Conservation (phyloP, 1,284 basidiomycete species). For the Sphaerobolus stellatus region DNA sequence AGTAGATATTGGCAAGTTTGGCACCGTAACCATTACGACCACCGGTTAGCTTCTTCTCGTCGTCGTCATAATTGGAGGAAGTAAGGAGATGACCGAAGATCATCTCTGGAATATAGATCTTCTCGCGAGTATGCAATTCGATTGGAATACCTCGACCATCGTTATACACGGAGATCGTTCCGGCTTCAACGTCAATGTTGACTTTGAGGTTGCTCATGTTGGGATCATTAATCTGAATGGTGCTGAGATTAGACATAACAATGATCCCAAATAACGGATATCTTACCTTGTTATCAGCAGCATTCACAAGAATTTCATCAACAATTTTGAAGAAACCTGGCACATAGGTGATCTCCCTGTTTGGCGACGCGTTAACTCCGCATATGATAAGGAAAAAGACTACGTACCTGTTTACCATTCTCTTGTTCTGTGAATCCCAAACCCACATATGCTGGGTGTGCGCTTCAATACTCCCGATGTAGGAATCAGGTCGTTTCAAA, state of each 20-base stretch:
- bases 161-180: slow-evolving; percentile 91
- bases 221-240: slow-evolving; percentile 77
- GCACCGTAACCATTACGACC: slow-evolving; percentile 99
- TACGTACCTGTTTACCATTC: slow-evolving; percentile 66
- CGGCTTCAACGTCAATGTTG: slow-evolving; percentile 81
- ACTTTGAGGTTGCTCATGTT: slow-evolving; percentile 90
- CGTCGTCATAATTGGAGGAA: slow-evolving; percentile 97
- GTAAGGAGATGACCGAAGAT: slow-evolving; percentile 97
- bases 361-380: background rate
- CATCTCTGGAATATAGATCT: slow-evolving; percentile 95
- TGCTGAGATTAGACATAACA: background rate
- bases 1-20: slow-evolving; percentile 98
- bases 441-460: slow-evolving; percentile 90
- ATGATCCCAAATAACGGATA: background rate
- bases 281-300: slow-evolving; percentile 95
- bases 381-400: background rate
- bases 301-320: slow-evolving; percentile 99
- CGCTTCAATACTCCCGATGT: slow-evolving; percentile 93
- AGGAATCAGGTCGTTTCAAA: slow-evolving; percentile 94
- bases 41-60: slow-evolving; percentile 98
- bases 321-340: slow-evolving; percentile 99
- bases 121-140: slow-evolving; percentile 91
- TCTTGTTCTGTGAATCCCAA: slow-evolving; percentile 76
- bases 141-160: slow-evolving; percentile 97
- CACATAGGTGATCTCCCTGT: slow-evolving; percentile 82